phyloP scores from a whole-genome alignment of 225 moss, liverwort and hornwort species.

The Rhytidiadelphus loreus region DNA sequence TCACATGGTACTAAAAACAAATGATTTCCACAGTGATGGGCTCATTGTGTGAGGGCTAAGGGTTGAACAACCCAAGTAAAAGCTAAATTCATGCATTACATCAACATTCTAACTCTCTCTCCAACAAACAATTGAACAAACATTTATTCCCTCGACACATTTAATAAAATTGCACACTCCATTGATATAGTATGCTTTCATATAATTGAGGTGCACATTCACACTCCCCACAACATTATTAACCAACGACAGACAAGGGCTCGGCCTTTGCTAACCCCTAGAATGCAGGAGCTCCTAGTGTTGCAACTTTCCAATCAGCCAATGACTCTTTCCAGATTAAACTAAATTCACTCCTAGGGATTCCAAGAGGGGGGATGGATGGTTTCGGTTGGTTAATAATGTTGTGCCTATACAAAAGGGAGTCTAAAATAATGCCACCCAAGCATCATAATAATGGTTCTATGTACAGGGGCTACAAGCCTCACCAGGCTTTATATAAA shows the following conservation, averaged over 20 bases:
- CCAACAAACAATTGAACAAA: fast-evolving
- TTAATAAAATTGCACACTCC: not conserved
- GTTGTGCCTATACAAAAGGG: not conserved
- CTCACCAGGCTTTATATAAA: not conserved
- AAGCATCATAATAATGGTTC: constrained; percentile 3
- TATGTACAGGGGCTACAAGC: constrained; percentile 9
- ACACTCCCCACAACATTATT: not conserved
- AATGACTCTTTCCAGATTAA: not conserved
- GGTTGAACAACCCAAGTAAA: not conserved
- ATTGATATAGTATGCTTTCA: not conserved
- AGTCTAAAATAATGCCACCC: not conserved
- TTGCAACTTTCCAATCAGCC: not conserved
- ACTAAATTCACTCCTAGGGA: not conserved
- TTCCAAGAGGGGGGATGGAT: not conserved
- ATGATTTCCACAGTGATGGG: too few relatives aligned
- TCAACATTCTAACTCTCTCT: not conserved
- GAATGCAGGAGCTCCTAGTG: fast-evolving
- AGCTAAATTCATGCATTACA: too few relatives aligned
- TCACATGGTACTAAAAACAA: too few relatives aligned
- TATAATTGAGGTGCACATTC: not conserved
- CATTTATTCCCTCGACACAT: not conserved
- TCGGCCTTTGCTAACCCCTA: fast-evolving
- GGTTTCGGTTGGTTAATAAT: not conserved
- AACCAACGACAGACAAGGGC: too few relatives aligned
- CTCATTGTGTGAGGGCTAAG: too few relatives aligned